These are phyloP conservation scores for Geotrichum siamense DNA, from an alignment of 1,139 yeast species.

Conservation along the genomic window DNA sequence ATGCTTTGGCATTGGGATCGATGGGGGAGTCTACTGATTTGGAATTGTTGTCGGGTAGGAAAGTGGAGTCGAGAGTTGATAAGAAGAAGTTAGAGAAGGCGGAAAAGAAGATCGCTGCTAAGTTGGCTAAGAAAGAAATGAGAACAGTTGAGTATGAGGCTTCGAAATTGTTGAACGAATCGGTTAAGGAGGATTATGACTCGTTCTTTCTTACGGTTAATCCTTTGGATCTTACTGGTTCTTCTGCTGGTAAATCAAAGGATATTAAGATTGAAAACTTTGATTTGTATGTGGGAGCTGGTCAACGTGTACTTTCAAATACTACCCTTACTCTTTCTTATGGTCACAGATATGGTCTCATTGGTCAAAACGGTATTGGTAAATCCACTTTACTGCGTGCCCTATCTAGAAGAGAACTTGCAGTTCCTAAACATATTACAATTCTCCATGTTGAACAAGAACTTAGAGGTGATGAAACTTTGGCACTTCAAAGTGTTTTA, in stretches of 20 bases:
- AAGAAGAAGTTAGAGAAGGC: constrained; percentile 95
- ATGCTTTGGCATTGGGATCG: constrained; percentile 24
- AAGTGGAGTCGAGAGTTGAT: constrained; percentile 90
- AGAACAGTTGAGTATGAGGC: constrained; percentile 68
- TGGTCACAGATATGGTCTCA: constrained; percentile 94
- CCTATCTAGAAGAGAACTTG: constrained; percentile 82
- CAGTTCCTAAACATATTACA: constrained; percentile 90
- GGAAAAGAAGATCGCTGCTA: constrained; percentile 92
- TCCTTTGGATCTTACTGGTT: constrained; percentile 78
- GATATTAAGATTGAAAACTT: constrained; percentile 89
- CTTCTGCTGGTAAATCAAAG: constrained; percentile 88
- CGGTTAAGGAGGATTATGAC: constrained; percentile 69
- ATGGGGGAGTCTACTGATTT: constrained; percentile 65
- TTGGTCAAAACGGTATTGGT: constrained; percentile 99
- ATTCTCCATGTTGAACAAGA: constrained; percentile 97
- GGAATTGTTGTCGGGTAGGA: constrained; percentile 78
- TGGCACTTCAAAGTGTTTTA: constrained; percentile 85
- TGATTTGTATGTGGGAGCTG: constrained; percentile 92
- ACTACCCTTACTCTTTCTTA: constrained; percentile 79
- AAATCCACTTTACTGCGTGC: constrained; percentile 90
- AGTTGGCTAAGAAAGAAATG: constrained; percentile 81
- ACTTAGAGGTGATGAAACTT: constrained; percentile 83
- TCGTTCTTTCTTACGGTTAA: constrained; percentile 90
- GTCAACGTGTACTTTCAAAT: constrained; percentile 84
- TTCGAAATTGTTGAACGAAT: constrained; percentile 68